Percentiles rank a stretch among this genome's conserved stretches.
Evolutionary conservation across 2,329 filamentous ascomycete species (phyloP).

Genomic region (Claviceps arundinis): DNA sequence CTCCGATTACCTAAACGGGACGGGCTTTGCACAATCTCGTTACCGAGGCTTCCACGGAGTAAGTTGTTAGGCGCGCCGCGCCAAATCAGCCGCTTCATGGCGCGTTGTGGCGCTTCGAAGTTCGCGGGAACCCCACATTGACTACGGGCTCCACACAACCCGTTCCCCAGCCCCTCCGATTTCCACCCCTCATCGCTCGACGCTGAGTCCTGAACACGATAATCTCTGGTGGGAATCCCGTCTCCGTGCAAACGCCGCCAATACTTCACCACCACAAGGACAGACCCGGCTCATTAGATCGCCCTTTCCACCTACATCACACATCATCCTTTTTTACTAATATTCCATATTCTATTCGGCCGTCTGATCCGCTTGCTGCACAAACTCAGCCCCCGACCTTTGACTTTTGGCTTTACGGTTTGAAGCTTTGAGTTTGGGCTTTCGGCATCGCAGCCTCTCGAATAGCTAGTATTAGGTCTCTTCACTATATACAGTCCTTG

Average conservation of each 20-base stretch:
- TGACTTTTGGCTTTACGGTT: too few relatives aligned
- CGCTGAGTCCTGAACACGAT: neutral
- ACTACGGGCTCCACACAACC: too few relatives aligned
- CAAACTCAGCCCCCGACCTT: neutral
- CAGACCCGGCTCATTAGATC: neutral
- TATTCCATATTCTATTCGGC: too few relatives aligned
- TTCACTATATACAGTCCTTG: neutral
- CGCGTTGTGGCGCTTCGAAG: too few relatives aligned
- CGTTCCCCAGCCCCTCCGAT: neutral
- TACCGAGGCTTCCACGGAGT: too few relatives aligned
- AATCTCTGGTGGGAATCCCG: neutral
- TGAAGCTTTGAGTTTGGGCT: neutral
- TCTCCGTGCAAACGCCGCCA: neutral
- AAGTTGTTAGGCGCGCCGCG: too few relatives aligned
- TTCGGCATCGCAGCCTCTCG: neutral
- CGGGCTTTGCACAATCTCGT: too few relatives aligned
- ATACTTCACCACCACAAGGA: neutral
- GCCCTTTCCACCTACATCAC: too few relatives aligned
- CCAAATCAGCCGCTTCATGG: too few relatives aligned
- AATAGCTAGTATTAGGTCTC: neutral
- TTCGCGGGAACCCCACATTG: too few relatives aligned
- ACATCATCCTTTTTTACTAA: too few relatives aligned
- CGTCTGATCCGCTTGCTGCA: neutral
- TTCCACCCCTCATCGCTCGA: neutral
- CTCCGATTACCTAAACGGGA: neutral